phyloP scores from a whole-genome alignment of 2,329 filamentous ascomycete species.

The Monilinia laxa region DNA sequence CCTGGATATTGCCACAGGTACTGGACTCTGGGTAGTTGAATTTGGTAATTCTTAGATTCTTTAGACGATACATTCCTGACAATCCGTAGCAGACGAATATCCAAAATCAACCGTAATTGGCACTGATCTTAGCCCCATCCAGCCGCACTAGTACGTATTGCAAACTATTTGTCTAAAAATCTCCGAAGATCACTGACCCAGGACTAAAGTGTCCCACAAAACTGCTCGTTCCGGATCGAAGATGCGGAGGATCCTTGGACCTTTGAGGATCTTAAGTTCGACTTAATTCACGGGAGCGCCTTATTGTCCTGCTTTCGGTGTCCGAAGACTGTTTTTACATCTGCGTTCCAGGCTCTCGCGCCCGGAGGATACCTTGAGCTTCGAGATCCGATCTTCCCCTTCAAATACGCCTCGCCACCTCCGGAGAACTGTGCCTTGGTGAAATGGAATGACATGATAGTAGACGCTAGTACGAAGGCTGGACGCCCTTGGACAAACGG shows the following conservation, averaged over 20 bases:
- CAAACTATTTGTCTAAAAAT: not conserved
- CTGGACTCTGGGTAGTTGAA: slow-evolving; percentile 20
- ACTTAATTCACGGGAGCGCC: slow-evolving; percentile 13
- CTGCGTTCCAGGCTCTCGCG: slow-evolving; percentile 7
- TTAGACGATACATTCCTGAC: slow-evolving; percentile 21
- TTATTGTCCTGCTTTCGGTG: slow-evolving; percentile 14
- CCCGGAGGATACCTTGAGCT: slow-evolving; percentile 22
- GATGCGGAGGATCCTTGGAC: slow-evolving; percentile 39
- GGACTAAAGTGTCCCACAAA: slow-evolving; percentile 30
- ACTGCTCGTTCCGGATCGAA: slow-evolving; percentile 40
- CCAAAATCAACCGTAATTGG: slow-evolving; percentile 32
- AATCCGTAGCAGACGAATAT: slow-evolving; percentile 35
- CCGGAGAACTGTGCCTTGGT: slow-evolving; percentile 3
- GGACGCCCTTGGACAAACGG: slow-evolving; percentile 34
- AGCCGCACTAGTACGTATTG: slow-evolving; percentile 31
- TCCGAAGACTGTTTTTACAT: slow-evolving; percentile 11
- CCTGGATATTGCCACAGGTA: slow-evolving; percentile 19
- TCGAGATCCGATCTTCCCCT: slow-evolving; percentile 18
- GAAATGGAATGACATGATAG: slow-evolving; percentile 18
- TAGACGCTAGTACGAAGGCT: slow-evolving; percentile 25
- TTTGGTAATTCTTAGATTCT: slow-evolving; percentile 30
- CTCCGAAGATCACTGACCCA: not conserved
- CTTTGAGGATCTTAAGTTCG: slow-evolving; percentile 24
- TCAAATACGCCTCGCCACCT: slow-evolving; percentile 4
- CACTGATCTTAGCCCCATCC: slow-evolving; percentile 35